phyloP scores from a whole-genome alignment of 306 rosid species.

The Rosa chinensis region DNA sequence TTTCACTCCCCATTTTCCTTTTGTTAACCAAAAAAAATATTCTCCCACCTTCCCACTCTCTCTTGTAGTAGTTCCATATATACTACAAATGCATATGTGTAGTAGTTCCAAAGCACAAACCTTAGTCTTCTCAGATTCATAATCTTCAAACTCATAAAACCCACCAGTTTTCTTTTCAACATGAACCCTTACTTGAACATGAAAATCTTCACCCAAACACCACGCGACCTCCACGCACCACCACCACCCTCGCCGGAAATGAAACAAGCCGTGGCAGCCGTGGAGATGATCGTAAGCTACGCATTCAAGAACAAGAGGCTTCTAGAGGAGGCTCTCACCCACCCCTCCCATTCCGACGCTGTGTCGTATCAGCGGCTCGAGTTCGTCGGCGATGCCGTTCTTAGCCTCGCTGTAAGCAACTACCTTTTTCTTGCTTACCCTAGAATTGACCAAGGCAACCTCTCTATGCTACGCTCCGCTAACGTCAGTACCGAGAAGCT shows the following conservation, averaged over 20 bases:
- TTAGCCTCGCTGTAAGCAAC: constrained; percentile 49
- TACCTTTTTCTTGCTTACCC: constrained; percentile 49
- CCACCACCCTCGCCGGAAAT: constrained; percentile 18
- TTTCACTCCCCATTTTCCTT: no score
- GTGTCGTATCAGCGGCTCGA: constrained; percentile 66
- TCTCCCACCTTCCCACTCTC: background rate
- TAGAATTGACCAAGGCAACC: constrained; percentile 43
- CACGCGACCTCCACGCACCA: background rate
- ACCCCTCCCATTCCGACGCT: constrained; percentile 41
- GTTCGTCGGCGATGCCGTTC: constrained; percentile 66
- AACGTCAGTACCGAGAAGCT: constrained; percentile 80
- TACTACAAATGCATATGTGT: background rate
- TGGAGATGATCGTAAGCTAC: constrained; percentile 43
- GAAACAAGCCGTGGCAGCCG: constrained; percentile 23
- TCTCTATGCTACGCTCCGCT: constrained; percentile 65
- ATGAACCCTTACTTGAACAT: background rate
- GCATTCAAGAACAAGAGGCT: constrained; percentile 48
- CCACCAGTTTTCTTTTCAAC: background rate
- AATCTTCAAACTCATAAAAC: background rate
- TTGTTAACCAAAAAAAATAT: background rate
- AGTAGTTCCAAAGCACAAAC: background rate
- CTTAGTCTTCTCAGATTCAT: background rate
- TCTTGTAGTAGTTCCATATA: background rate
- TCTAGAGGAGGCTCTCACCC: constrained; percentile 73
- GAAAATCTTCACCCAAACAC: background rate